Conservation (phyloP, 2,329 filamentous ascomycete species). For the Pseudogymnoascus sp. region DNA sequence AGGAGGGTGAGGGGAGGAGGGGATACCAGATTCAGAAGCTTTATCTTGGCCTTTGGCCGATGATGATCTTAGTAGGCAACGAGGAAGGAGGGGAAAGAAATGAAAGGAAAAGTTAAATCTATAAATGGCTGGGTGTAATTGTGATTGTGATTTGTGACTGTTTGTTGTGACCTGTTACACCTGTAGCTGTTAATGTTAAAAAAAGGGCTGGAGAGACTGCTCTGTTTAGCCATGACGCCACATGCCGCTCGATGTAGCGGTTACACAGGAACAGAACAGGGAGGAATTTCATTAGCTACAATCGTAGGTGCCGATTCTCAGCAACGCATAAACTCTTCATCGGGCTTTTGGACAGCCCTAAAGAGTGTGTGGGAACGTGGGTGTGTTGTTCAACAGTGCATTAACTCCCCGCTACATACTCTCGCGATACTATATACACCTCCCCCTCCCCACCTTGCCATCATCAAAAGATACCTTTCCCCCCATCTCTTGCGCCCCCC, state of each 20-base stretch:
- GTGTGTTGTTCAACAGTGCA: not conserved
- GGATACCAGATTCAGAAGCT: not conserved
- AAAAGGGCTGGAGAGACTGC: too few species aligned
- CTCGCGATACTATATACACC: not conserved
- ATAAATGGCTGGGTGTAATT: not conserved
- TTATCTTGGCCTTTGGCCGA: not conserved
- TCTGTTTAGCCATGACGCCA: too few species aligned
- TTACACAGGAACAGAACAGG: too few species aligned
- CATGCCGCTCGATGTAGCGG: too few species aligned
- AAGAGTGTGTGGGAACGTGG: not conserved
- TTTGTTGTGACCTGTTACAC: too few species aligned
- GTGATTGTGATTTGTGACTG: not conserved
- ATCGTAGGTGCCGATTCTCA: not conserved
- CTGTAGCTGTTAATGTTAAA: too few species aligned
- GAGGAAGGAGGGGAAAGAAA: not conserved
- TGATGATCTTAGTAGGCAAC: not conserved
- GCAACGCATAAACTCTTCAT: not conserved
- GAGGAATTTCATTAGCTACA: not conserved
- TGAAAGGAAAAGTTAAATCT: not conserved
- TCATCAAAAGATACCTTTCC: not conserved
- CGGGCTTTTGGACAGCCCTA: too few species aligned
- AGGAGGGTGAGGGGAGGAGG: not conserved
- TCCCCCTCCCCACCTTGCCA: not conserved
- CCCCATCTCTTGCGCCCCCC: not conserved
- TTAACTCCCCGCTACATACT: constrained; percentile 4